Evolutionary conservation across 2,329 filamentous ascomycete genomes (phyloP), one percentile per base, ranked within the genome.

Genomic region (Tolypocladium ovalisporum): DNA sequence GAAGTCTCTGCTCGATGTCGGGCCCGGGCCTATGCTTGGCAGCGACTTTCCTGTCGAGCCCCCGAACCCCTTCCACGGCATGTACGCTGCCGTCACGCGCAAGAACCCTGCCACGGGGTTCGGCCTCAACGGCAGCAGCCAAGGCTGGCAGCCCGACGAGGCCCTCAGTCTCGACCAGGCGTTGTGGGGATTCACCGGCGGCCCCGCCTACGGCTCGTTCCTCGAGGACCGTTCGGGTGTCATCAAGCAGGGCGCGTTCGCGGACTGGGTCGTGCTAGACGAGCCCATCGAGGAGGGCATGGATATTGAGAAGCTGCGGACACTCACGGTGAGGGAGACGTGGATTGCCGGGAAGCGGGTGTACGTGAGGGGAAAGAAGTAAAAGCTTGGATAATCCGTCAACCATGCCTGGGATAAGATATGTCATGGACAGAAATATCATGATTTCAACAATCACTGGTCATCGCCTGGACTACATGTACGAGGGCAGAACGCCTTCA

Each of bases 31-130:
- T 4, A 71, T 88, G 1, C 75, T 89, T 1, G 86, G 86, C 2
- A 87, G 83, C 54, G 86, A 89, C 64, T 89, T 89, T 62, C 86
- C 86, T 40, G 86, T 89, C 9, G 86, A 89, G 66, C 86, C 85
- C 2, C 79, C 85, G 0, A 80, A 82, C 63, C 83, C 86, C 2
- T 86, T 87, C 61, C 79, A 85, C 57, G 86, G 86, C 22, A 82
- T 89, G 42, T 89, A 87, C 63, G 85, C 86, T 4, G 86, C 86
- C 3, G 77, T 87, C 2, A 79, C 84, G 15, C 75, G 86, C 57
- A 78, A 78, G 47, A 83, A 74, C 59, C 86, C 86, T 1, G 75
- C 75, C 52, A 83, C 83, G 0, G 81, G 79, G 0, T 72, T 70
- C 1, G 79, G 79, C 22, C 68, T 75, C 8, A 70, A 76, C 37